phyloP scores from a whole-genome alignment of 225 moss, liverwort and hornwort species.

The Ulota crispa region DNA sequence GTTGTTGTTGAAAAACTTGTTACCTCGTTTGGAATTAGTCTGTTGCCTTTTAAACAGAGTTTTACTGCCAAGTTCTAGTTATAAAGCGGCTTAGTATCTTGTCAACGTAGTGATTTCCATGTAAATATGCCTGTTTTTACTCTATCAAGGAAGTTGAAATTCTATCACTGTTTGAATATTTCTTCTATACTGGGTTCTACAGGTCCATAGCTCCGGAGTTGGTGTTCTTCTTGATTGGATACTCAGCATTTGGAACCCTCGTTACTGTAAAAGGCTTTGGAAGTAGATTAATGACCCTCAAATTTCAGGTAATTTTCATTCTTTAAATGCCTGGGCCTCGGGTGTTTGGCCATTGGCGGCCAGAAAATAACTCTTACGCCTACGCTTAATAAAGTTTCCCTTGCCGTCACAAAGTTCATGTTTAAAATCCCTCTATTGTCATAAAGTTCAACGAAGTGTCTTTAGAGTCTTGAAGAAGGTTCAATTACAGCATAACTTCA shows the following conservation, averaged over 20 bases:
- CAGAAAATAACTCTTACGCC: too few relatives aligned
- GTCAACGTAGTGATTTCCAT: neutral
- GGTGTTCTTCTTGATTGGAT: slow-evolving; percentile 81
- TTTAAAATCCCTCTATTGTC: too few relatives aligned
- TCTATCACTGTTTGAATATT: neutral
- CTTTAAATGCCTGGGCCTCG: too few relatives aligned
- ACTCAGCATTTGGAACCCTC: slow-evolving; percentile 75
- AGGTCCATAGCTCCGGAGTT: slow-evolving; percentile 96
- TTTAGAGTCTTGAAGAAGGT: too few relatives aligned
- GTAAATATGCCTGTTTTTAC: neutral
- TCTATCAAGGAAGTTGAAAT: neutral
- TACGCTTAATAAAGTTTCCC: too few relatives aligned
- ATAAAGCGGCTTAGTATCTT: neutral
- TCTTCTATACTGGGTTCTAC: slow-evolving; percentile 11
- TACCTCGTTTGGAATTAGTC: neutral
- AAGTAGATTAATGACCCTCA: slow-evolving; percentile 77
- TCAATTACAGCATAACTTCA: too few relatives aligned
- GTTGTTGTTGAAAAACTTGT: neutral
- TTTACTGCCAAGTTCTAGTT: neutral
- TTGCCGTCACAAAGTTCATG: too few relatives aligned
- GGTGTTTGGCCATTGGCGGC: too few relatives aligned
- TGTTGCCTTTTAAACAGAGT: neutral
- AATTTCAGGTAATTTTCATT: slow-evolving; percentile 66
- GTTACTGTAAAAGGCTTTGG: slow-evolving; percentile 83
- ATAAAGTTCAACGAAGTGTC: too few relatives aligned